Evolutionary conservation across 1,284 basidiomycete species (phyloP).

Genomic region (Bjerkandera adusta): DNA sequence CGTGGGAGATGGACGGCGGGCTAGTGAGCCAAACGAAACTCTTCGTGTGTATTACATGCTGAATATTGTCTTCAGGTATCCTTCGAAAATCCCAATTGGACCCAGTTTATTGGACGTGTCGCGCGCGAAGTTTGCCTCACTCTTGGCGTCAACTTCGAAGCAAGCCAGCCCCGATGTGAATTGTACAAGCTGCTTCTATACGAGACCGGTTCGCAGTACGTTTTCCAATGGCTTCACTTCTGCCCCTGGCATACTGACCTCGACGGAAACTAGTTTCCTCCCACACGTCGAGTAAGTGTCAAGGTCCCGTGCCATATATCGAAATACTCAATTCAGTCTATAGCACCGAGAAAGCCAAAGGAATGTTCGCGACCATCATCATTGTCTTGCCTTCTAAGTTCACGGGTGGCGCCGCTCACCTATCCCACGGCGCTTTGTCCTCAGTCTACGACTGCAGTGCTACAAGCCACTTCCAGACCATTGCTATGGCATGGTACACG

Average conservation of each 20-base stretch:
- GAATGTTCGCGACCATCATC: conserved; percentile 44
- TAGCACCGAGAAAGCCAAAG: conserved; percentile 38
- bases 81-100: conserved; percentile 5
- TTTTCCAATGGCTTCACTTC: conserved; percentile 7
- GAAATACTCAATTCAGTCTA: neutral
- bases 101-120: neutral
- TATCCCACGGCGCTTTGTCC: conserved; percentile 33
- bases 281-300: conserved; percentile 30
- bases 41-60: neutral
- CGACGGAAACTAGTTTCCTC: conserved; percentile 25
- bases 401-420: conserved; percentile 39
- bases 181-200: conserved; percentile 42
- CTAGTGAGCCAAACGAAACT: neutral
- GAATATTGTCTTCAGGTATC: neutral
- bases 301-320: neutral
- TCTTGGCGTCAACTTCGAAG: conserved; percentile 1
- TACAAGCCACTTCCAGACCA: conserved; percentile 28
- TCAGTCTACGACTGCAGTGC: conserved; percentile 32
- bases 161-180: conserved; percentile 30
- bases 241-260: neutral
- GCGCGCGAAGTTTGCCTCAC: conserved; percentile 24
- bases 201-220: conserved; percentile 42
- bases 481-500: conserved; percentile 45
- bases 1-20: neutral
- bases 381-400: conserved; percentile 41